Conservation (phyloP, 805 yeast species). For the Saccharomycopsis fibuligera region DNA sequence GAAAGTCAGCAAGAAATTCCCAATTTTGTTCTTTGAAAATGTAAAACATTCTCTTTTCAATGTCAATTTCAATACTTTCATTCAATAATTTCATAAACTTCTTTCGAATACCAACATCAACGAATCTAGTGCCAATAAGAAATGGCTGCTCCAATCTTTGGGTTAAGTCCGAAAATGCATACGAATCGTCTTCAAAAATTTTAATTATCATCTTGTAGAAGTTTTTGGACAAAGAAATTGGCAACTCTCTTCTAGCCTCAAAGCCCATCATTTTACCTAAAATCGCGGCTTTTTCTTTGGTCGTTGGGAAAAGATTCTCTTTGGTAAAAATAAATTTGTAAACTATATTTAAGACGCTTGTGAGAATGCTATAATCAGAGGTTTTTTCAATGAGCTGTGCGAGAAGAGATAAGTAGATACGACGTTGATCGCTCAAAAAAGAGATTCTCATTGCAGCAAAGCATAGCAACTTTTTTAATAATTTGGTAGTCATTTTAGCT, state of each 20-base stretch:
- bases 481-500: constrained; percentile 69
- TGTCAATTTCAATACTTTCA: constrained; percentile 70
- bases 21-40: constrained; percentile 91
- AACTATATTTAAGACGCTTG: constrained; percentile 69
- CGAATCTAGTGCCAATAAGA: constrained; percentile 82
- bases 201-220: constrained; percentile 85
- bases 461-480: constrained; percentile 69
- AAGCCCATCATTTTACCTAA: constrained; percentile 92
- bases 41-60: constrained; percentile 74
- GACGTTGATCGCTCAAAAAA: constrained; percentile 85
- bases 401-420: constrained; percentile 76
- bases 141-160: constrained; percentile 96
- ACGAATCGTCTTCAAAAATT: constrained; percentile 72
- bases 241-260: constrained; percentile 59
- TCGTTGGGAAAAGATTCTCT: constrained; percentile 73
- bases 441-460: constrained; percentile 78
- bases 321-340: constrained; percentile 85
- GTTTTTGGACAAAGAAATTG: constrained; percentile 52
- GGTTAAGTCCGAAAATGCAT: constrained; percentile 81
- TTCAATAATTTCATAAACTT: constrained; percentile 75
- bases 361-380: constrained; percentile 64
- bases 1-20: constrained; percentile 88
- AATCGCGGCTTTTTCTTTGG: constrained; percentile 93
- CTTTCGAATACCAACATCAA: constrained; percentile 66
- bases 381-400: constrained; percentile 91